Percentiles rank a stretch among this genome's conserved stretches.
These are phyloP conservation scores for Verticillium isaacii DNA, from an alignment of 2,329 filamentous ascomycete genomes.

Conservation along the genomic window DNA sequence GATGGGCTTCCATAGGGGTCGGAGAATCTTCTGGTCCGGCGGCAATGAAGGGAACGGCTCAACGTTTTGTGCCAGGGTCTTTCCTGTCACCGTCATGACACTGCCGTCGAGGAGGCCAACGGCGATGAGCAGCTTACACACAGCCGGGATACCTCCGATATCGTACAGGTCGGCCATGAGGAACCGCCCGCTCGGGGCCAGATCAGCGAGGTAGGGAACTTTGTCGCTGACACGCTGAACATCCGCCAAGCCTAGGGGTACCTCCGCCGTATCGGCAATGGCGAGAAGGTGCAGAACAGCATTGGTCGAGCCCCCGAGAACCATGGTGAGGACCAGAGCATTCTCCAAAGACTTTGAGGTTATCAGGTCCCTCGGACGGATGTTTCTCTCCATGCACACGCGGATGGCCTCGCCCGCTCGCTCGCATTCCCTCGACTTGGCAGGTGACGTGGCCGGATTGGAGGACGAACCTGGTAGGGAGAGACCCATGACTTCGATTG, in stretches of 20 bases:
- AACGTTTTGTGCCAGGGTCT: slow-evolving; percentile 78
- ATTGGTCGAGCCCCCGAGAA: slow-evolving; percentile 85
- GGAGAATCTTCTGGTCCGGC: slow-evolving; percentile 77
- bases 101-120: slow-evolving; percentile 71
- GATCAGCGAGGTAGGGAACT: slow-evolving; percentile 80
- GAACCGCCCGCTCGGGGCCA: slow-evolving; percentile 79
- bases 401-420: slow-evolving; percentile 75
- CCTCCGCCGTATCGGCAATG: slow-evolving; percentile 81
- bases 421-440: slow-evolving; percentile 82
- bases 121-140: slow-evolving; percentile 80
- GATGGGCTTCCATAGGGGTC: slow-evolving; percentile 66
- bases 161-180: slow-evolving; percentile 85
- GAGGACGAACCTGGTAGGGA: slow-evolving; percentile 79
- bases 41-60: slow-evolving; percentile 70
- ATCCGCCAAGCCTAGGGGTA: slow-evolving; percentile 74
- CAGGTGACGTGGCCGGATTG: slow-evolving; percentile 72
- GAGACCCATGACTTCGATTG: slow-evolving; percentile 84
- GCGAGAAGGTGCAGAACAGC: slow-evolving; percentile 84
- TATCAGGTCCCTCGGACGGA: slow-evolving; percentile 73
- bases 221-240: slow-evolving; percentile 76
- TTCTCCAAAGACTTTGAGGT: slow-evolving; percentile 82
- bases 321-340: slow-evolving; percentile 85
- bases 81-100: slow-evolving; percentile 78
- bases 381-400: slow-evolving; percentile 75
- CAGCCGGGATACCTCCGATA: slow-evolving; percentile 78